phyloP scores from a whole-genome alignment of 495 filamentous ascomycete species.

The Talaromyces trachyspermus region DNA sequence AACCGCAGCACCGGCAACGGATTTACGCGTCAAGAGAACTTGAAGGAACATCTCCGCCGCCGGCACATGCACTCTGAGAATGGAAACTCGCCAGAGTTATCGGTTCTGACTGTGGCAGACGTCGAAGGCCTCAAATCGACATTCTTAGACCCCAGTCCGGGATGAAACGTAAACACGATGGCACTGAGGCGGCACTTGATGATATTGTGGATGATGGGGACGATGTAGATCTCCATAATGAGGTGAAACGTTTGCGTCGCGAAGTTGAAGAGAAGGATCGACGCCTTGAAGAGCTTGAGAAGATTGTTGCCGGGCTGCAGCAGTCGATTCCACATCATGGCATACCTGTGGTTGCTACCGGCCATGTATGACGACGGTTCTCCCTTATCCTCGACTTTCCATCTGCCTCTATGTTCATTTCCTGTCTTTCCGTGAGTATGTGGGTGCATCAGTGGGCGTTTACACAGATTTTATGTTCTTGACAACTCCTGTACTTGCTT shows the following conservation, averaged over 20 bases:
- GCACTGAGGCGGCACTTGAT: slow-evolving; percentile 13
- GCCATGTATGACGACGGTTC: no score
- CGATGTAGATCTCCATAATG: slow-evolving; percentile 44
- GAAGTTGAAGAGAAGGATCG: slow-evolving; percentile 49
- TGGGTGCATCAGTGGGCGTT: no score
- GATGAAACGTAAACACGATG: slow-evolving; percentile 40
- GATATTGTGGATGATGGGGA: slow-evolving; percentile 25
- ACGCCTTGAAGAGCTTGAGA: slow-evolving; percentile 37
- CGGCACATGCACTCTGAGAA: slow-evolving; percentile 58
- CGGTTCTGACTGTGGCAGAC: slow-evolving; percentile 21
- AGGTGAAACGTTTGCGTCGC: slow-evolving; percentile 47
- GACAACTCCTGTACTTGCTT: no score
- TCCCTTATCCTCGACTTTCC: no score
- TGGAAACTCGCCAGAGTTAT: slow-evolving; percentile 27
- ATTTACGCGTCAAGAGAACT: slow-evolving; percentile 84
- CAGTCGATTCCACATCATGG: slow-evolving; percentile 31
- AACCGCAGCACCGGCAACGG: slow-evolving; percentile 75
- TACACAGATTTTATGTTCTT: no score
- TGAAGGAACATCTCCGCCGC: slow-evolving; percentile 84
- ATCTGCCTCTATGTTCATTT: no score
- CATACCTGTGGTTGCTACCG: slow-evolving; percentile 1
- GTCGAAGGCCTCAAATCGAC: slow-evolving; percentile 23
- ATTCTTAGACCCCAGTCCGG: slow-evolving; percentile 18
- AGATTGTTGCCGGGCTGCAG: slow-evolving; percentile 36
- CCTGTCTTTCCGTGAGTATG: no score